A percentile compares a stretch with the other conserved stretches of the same genome.
Conservation (phyloP, 2,329 filamentous ascomycete species). For the Diplodia corticola region DNA sequence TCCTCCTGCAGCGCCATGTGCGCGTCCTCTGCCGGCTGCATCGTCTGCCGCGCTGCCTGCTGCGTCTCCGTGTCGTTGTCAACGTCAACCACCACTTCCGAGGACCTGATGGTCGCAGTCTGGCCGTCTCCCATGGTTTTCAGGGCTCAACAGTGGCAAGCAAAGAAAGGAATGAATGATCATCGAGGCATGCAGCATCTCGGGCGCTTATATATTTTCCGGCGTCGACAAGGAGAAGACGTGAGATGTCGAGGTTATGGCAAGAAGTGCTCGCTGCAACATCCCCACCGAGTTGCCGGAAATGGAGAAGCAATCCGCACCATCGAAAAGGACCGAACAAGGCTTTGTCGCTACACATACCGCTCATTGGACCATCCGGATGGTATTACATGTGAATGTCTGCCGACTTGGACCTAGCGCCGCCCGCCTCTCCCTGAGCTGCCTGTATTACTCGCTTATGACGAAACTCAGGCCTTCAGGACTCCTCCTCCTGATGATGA, state of each 20-base stretch:
- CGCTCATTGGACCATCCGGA: not conserved
- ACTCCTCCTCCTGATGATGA: no score
- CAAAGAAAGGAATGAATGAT: not conserved
- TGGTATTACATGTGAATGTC: not conserved
- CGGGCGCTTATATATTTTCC: not conserved
- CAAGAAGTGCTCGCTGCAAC: no score
- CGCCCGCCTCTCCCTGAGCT: not conserved
- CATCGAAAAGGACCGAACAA: not conserved
- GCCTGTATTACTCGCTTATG: not conserved
- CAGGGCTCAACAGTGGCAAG: not conserved
- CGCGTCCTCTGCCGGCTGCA: not conserved
- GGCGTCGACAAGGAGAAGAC: not conserved
- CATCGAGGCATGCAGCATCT: no score
- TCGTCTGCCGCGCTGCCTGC: not conserved
- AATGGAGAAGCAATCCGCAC: not conserved
- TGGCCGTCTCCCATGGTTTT: not conserved
- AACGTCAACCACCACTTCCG: not conserved
- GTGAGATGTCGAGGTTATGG: not conserved
- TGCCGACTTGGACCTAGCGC: not conserved
- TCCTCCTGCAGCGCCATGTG: not conserved
- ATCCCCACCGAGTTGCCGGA: not conserved
- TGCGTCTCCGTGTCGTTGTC: not conserved
- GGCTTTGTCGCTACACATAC: not conserved
- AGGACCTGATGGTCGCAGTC: not conserved
- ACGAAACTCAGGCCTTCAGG: no score